These are phyloP conservation scores for Ophiosphaerella herpotricha DNA, from an alignment of 2,329 filamentous ascomycete genomes.

Conservation along the genomic window DNA sequence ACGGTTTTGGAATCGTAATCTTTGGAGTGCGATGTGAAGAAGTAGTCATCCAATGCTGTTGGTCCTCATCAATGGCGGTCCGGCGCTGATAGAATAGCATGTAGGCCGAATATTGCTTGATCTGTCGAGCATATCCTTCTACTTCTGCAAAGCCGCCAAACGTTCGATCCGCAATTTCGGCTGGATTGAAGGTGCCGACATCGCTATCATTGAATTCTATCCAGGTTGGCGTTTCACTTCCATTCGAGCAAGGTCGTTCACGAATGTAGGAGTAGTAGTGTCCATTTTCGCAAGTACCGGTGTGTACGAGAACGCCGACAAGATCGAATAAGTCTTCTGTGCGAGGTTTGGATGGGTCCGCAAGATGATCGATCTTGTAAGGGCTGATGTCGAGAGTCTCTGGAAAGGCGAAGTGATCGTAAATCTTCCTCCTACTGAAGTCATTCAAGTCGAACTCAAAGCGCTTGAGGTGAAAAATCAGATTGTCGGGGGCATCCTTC, in stretches of 20 bases:
- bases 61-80: conserved; percentile 60
- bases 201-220: conserved; percentile 93
- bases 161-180: conserved; percentile 73
- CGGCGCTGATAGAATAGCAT: conserved; percentile 96
- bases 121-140: conserved; percentile 32
- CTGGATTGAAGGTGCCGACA: conserved; percentile 75
- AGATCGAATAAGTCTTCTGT: conserved; percentile 84
- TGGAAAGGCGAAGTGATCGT: conserved; percentile 92
- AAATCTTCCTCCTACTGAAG: conserved; percentile 86
- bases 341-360: conserved; percentile 60
- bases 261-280: conserved; percentile 98
- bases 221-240: conserved; percentile 63
- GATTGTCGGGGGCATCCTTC: conserved; percentile 88
- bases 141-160: conserved; percentile 57
- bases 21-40: conserved; percentile 50
- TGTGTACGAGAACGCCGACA: conserved; percentile 92
- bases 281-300: conserved; percentile 88
- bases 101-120: conserved; percentile 71
- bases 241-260: conserved; percentile 66
- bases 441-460: conserved; percentile 81
- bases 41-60: conserved; percentile 46
- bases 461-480: conserved; percentile 93
- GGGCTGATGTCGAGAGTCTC: conserved; percentile 80
- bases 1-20: conserved; percentile 50
- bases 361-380: conserved; percentile 86